phyloP scores from a whole-genome alignment of 2,329 filamentous ascomycete species.

The Apiospora phragmitis region DNA sequence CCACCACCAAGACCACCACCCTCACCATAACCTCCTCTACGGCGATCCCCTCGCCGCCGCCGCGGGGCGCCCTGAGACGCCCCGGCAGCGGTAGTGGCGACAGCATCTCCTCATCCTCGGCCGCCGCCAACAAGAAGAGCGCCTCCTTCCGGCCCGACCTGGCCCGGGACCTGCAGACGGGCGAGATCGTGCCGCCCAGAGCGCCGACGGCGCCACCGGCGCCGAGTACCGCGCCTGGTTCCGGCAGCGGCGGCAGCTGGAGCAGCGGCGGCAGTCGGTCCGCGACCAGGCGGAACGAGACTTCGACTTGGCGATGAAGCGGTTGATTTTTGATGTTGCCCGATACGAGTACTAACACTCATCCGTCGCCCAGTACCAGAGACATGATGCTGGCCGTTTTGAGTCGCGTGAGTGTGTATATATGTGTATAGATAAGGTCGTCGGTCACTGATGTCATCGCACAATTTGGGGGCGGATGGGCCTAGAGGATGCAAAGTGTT shows the following conservation, averaged over 20 bases:
- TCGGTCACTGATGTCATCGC: neutral
- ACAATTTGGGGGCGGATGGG: neutral
- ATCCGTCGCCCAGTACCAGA: neutral
- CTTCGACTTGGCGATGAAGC: neutral
- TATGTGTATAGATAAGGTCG: neutral
- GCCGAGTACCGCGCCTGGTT: slow-evolving; percentile 18
- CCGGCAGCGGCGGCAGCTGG: neutral
- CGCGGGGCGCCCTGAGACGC: neutral
- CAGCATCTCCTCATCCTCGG: neutral
- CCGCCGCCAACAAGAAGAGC: neutral
- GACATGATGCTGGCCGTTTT: neutral
- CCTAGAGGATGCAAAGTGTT: neutral
- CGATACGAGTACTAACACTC: neutral
- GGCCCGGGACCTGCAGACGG: slow-evolving; percentile 9
- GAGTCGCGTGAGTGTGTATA: neutral
- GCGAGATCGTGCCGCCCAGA: slow-evolving; percentile 21
- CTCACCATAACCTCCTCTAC: neutral
- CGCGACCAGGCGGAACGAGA: neutral
- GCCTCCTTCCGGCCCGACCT: slow-evolving; percentile 3
- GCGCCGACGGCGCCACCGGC: slow-evolving; percentile 14
- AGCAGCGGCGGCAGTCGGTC: neutral
- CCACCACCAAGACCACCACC: neutral
- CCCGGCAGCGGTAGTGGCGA: too few species aligned
- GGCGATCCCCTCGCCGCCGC: neutral
- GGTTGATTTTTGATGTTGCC: neutral